Evolutionary conservation across 345 rosid genomes (phyloP), one percentile per base, ranked within the genome.

Genomic region (Carallia brachiata): DNA sequence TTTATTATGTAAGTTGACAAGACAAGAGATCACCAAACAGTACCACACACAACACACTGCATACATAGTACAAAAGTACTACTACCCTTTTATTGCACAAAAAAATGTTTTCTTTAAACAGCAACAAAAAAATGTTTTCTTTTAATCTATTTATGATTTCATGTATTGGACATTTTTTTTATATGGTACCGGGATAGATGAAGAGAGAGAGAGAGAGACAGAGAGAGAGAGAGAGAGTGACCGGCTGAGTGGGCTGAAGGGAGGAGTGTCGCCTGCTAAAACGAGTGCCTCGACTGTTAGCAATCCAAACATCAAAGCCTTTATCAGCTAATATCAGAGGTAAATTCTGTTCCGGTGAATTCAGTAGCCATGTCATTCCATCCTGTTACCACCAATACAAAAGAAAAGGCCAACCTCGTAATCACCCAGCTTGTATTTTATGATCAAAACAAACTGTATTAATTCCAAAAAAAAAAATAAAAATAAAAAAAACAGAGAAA

Each of bases 241-340:
- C 97, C 81, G 65, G 70, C 36, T 87, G 61, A 62, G 7, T 7
- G 34, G 94, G 86, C 47, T 72, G 70, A 7, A 95, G 86, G 47
- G 80, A 76, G 58, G 74, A 70, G 66, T 95, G 99, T 54, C 86
- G 75, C 61, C 84, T 73, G 90, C 94, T 79, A 65, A 76, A 95
- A 65, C 89, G 76, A 69, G 99, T 95, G 36, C 99, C 99, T 74
- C 99, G 77, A 1, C 85, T 80, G 81, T 92, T 92, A 30, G 88
- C 83, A 71, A 95, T 84, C 98, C 99, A 95, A 36, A 95, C 99
- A 66, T 92, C 99, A 62, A 88, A 95, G n/a, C 99, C 99, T 56
- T 81, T 54, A 54, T 95, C 97, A 6, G 97, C 96, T 76, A 95
- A 79, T 19, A 92, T 90, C 81, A 92, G 50, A 1, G 97, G 97